Base-by-base conservation (phyloP, 352 stramenopile species). In the Paralagenidium karlingii region DNA sequence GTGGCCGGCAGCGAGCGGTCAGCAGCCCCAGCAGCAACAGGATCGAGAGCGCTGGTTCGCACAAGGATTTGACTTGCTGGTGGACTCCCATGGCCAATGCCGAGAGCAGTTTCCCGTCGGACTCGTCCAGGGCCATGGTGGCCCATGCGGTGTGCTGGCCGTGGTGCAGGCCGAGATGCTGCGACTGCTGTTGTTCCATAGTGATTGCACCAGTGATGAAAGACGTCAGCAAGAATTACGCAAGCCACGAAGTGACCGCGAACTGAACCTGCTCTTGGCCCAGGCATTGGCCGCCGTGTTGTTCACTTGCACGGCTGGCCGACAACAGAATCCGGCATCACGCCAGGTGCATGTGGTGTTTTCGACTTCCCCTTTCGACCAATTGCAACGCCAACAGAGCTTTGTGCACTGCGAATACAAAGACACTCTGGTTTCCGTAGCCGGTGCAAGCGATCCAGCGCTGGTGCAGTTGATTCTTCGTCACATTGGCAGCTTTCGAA, bases 111-210 rank as follows among this genome's bases (percentile, higher is more conserved):
- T 82, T 34, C 47, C 58, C 19, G 40, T 85, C n/a, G 79, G 71
- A 11, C 57, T 92, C 5, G 58, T 76, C 45, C 80, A 91, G 53
- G 51, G 53, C 24, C 67, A 87, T 24, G 80, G 77, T 32, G 80
- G 80, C 1, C 80, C 80, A 5, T 91, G 80, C 41, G 80, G 80
- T 39, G 71, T 94, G 5, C 51, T 94, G 30, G 80, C 80, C 3
- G 66, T 64, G 1, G 71, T 91, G 20, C 77, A 91, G 39, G 77
- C 69, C 21, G 68, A 83, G 43, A 37, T 94, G 25, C 33, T 86
- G 45, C 58, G 63, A 16, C 32, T 61, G n/a, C 58, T 71, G 29
- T 44, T 88, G 19, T 78, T 84, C 43, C 44, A 50, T 11, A 34
- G 57, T 15, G 38, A 39, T n/a, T 25, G 8, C 27, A 10, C 18